Evolutionary conservation across 2,329 filamentous ascomycete species (phyloP), one percentile per base, ranked within the genome.

Genomic region (Cladosporium sp.): DNA sequence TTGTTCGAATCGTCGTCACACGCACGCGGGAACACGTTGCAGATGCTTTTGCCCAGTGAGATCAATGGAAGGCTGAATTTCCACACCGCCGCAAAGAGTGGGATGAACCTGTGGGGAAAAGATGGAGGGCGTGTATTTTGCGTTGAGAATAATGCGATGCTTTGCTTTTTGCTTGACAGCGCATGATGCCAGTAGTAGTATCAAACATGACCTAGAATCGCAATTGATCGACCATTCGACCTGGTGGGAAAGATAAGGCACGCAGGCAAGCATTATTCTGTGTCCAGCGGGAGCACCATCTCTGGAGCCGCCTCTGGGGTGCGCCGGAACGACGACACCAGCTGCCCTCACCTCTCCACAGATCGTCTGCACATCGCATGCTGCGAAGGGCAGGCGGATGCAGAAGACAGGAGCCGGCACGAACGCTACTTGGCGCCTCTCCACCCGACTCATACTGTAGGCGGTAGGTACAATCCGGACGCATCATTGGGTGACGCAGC

Each of bases 331-430:
- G 45, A 50, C 28, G 6, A 25, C 25, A 25, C 25, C 43, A 49
- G 43, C 25, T 25, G 45, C 14, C 45, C 42, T 28, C 22, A 11
- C 14, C 25, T 28, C 34, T 20, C 25, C 30, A 37, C 19, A 22
- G 34, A 51, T 51, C 49, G 4, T 38, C 49, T 51, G 49, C 34
- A 38, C 34, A 51, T 51, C 49, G 22, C 3, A 38, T 51, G 49
- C 49, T 51, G 49, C 34, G 30, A 37, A 38, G 30, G 49, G 49
- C 49, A 51, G 49, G 30, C 49, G 30, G 30, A 51, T 38, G 49
- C 49, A 51, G 49, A 34, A 51, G 30, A 38, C 20, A 51, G 34
- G 30, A 51, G 49, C 30, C 30, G 30, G 30, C 30, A 34, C 30
- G 30, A 34, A 34, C 30, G 7, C 30, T 11, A 34, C 30, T 38